Evolutionary conservation across 345 rosid species (phyloP).

Genomic region (Ailanthus altissimus): DNA sequence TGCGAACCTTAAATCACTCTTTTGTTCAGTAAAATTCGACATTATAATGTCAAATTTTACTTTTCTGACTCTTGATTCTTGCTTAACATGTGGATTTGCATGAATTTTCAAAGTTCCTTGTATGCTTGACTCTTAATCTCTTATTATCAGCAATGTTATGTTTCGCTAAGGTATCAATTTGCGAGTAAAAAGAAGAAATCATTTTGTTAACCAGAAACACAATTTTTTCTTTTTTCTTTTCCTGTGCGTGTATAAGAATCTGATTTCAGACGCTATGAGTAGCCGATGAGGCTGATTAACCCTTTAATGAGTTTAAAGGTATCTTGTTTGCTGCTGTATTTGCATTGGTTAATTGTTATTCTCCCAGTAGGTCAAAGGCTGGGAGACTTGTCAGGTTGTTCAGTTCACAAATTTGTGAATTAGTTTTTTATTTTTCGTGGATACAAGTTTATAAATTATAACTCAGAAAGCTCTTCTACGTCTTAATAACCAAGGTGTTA

Average conservation of each 20-base stretch:
- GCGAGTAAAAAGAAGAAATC: neutral
- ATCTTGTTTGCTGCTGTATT: neutral
- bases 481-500: neutral
- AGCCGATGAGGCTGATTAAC: neutral
- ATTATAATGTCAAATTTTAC: neutral
- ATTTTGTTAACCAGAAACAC: neutral
- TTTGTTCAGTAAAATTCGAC: constrained; percentile 1
- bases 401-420: neutral
- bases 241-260: neutral
- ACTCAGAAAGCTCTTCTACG: neutral
- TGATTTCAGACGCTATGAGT: neutral
- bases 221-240: too few species aligned
- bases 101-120: neutral
- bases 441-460: neutral
- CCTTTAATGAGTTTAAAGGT: neutral
- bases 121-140: neutral
- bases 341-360: neutral
- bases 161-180: neutral
- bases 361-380: neutral
- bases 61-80: neutral
- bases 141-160: neutral
- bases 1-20: constrained; percentile 5
- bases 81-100: neutral
- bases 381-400: neutral
- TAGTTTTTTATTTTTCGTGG: neutral